phyloP scores from a whole-genome alignment of 2,329 filamentous ascomycete species.

The Macroventuria anomochaeta region DNA sequence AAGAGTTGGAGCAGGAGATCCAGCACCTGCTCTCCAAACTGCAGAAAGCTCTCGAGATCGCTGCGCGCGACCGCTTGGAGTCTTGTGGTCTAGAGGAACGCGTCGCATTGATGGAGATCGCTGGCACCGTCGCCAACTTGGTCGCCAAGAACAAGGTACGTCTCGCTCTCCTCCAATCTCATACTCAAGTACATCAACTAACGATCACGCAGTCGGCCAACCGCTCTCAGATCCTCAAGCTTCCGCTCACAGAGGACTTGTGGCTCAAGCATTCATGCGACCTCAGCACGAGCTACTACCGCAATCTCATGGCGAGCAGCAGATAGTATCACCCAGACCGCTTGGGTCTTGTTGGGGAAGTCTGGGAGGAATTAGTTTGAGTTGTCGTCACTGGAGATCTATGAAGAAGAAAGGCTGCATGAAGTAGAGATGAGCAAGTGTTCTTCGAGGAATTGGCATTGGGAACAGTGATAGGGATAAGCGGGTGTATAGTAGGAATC shows the following conservation, averaged over 20 bases:
- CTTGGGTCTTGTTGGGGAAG: background rate
- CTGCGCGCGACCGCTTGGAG: conserved; percentile 50
- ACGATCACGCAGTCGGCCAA: conserved; percentile 36
- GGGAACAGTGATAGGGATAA: background rate
- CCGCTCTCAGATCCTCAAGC: conserved; percentile 60
- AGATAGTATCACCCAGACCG: background rate
- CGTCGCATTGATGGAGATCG: conserved; percentile 84
- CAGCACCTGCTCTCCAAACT: conserved; percentile 42
- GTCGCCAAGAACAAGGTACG: conserved; percentile 57
- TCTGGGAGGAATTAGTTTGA: no score
- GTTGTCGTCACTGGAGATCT: background rate
- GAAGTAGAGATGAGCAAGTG: background rate
- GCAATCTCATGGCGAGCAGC: conserved; percentile 53
- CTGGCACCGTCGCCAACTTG: conserved; percentile 71
- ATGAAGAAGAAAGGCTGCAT: background rate
- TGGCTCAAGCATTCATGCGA: conserved; percentile 73
- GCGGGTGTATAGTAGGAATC: conserved; percentile 19
- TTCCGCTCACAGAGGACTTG: conserved; percentile 75
- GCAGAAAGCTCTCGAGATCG: conserved; percentile 44
- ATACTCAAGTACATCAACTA: conserved; percentile 37
- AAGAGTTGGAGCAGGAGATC: conserved; percentile 42
- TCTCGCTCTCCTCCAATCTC: background rate
- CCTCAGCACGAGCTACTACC: conserved; percentile 72
- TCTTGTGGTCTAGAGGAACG: conserved; percentile 59
- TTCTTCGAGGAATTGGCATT: background rate